Conservation (phyloP, 768 basidiomycete genomes). For the Lentinus brumalis region DNA sequence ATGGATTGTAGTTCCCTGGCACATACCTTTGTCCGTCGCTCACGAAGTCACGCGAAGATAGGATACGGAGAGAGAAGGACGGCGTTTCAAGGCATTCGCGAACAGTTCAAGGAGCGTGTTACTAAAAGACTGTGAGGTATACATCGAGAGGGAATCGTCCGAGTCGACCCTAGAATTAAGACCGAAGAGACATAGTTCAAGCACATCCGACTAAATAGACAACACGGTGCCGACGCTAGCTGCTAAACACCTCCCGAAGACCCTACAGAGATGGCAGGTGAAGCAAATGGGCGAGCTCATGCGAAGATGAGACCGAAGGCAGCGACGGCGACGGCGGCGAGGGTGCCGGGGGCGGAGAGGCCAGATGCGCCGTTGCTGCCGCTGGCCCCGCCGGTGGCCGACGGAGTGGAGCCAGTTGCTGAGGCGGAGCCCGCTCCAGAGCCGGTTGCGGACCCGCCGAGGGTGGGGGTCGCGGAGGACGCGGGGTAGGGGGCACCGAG, state of each 20-base stretch:
- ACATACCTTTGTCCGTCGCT: no score
- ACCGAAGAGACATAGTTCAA: not conserved
- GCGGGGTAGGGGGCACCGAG: constrained; percentile 54
- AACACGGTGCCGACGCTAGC: not conserved
- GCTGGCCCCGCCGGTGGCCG: constrained; percentile 11
- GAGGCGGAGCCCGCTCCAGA: constrained; percentile 25
- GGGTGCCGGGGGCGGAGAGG: constrained; percentile 17
- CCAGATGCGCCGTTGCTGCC: constrained; percentile 22
- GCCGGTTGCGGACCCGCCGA: constrained; percentile 22
- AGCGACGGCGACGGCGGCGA: constrained; percentile 23
- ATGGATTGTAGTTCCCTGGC: no score
- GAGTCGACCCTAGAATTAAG: not conserved
- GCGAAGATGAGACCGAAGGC: constrained; percentile 27
- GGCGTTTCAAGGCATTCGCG: not conserved
- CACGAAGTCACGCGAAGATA: no score
- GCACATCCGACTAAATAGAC: not conserved
- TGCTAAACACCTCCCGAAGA: not conserved
- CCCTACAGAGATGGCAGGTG: not conserved
- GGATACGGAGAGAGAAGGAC: no score
- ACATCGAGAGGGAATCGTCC: constrained; percentile 11
- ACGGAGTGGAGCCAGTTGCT: constrained; percentile 24
- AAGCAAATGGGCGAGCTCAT: constrained; percentile 5
- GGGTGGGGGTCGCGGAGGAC: constrained; percentile 36
- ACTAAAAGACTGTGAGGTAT: constrained; percentile 21
- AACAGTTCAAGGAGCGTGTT: constrained; percentile 12